Conservation (phyloP, 1,284 basidiomycete species). For the Malassezia sympodialis region DNA sequence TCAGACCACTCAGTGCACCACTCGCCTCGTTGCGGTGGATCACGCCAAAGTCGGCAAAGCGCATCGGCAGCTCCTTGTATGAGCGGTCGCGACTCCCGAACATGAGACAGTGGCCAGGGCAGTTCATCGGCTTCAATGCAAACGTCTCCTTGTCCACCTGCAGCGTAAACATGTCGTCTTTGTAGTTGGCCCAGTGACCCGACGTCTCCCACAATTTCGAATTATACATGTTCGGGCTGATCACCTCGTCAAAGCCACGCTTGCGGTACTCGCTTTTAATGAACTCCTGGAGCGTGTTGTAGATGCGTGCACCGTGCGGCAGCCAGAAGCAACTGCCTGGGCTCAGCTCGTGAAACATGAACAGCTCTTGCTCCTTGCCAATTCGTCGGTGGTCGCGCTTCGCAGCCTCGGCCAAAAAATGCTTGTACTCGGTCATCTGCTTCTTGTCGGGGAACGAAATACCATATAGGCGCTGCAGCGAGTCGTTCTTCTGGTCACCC, state of each 20-base stretch:
- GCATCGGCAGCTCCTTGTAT: conserved; percentile 89
- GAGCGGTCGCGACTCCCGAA: conserved; percentile 88
- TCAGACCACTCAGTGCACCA: conserved; percentile 84
- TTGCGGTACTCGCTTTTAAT: conserved; percentile 55
- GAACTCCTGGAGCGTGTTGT: conserved; percentile 83
- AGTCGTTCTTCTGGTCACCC: conserved; percentile 85
- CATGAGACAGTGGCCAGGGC: conserved; percentile 91
- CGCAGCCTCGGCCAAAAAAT: conserved; percentile 87
- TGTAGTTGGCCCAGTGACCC: conserved; percentile 84
- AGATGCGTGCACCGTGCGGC: conserved; percentile 91
- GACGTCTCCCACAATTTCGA: conserved; percentile 96
- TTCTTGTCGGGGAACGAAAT: conserved; percentile 99
- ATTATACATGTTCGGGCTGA: conserved; percentile 96
- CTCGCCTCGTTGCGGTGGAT: conserved; percentile 94
- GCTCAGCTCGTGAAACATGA: conserved; percentile 94
- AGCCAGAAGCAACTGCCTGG: conserved; percentile 95
- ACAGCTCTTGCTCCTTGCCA: conserved; percentile 67
- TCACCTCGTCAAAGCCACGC: conserved; percentile 57
- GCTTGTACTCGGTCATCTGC: conserved; percentile 89
- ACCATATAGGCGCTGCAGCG: conserved; percentile 91
- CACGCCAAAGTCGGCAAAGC: conserved; percentile 97
- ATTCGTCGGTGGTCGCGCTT: conserved; percentile 87
- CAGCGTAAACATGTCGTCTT: conserved; percentile 89
- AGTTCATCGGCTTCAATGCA: conserved; percentile 87
- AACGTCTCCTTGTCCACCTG: conserved; percentile 78